Evolutionary conservation across 176 grass and related monocot genomes (phyloP), one percentile per base, ranked within the genome.

Genomic region (Ensete ventricosum): DNA sequence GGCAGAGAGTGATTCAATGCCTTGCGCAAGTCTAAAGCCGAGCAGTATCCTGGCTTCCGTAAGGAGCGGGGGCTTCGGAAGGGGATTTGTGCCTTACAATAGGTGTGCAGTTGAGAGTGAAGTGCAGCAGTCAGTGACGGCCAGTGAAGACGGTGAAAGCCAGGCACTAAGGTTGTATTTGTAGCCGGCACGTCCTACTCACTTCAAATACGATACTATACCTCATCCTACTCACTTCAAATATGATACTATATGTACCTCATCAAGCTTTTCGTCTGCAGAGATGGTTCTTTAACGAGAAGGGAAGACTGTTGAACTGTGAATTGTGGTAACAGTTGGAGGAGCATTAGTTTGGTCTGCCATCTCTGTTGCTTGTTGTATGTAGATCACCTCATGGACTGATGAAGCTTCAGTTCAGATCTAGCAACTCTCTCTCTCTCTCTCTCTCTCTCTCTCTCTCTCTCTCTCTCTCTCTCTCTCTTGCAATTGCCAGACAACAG

Each of bases 41-140:
- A 57, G 1, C 52, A 75, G 52, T 3, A 78, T 10, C 65, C 21
- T 16, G 48, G 21, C 2, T 55, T 84, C 21, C 64, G 50, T 51
- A 70, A 17, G 10, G 64, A 55, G 8, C 6, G 4, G 3, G 17
- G 53, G 29, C 17, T 16, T 14, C 22, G 52, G 73, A 3, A 80
- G 64, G 81, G 88, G 85, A 19, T 91, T 93, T 88, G 69, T 91
- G 20, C 90, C 90, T 14, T 93, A 89, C 79, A 93, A 88, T 64
- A 87, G 76, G 63, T 82, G 82, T 3, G 34, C 74, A 8, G 83
- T 58, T 24, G 81, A 85, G 53, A 90, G 64, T 2, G 53, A 78
- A 80, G 65, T 59, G 53, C 55, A 82, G 51, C 78, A 71, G 26
- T 17, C 55, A n/a, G 25, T 75, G 62, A 62, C 0, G 2, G 3